Evolutionary conservation across 306 rosid genomes (phyloP).

Genomic region (apple (Malus domestica)): DNA sequence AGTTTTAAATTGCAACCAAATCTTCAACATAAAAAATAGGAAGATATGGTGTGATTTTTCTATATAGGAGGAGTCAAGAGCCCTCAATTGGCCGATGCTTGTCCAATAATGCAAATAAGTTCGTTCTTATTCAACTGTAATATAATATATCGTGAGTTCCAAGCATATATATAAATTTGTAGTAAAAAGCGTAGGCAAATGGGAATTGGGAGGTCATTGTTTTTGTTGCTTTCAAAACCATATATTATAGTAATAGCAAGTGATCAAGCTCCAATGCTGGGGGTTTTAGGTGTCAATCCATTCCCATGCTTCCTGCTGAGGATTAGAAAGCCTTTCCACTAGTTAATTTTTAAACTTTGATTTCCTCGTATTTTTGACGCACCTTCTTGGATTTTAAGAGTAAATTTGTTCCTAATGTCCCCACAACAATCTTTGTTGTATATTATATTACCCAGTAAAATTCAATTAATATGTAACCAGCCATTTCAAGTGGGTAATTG

Average conservation of each 20-base stretch:
- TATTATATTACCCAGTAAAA: not conserved
- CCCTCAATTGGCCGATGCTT: constrained; percentile 1
- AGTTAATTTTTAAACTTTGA: not conserved
- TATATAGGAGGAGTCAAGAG: constrained; percentile 2
- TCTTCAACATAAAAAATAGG: constrained; percentile 9
- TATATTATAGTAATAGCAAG: not conserved
- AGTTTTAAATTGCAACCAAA: not conserved
- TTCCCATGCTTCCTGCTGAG: constrained; percentile 27
- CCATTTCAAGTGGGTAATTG: not conserved
- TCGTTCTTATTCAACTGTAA: not conserved
- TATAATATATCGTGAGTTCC: not conserved
- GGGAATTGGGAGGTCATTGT: not conserved
- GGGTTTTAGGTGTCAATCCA: constrained; percentile 12
- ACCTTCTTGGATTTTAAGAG: not conserved
- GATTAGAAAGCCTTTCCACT: constrained; percentile 13
- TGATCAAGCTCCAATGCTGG: constrained; percentile 13
- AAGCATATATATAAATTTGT: not conserved
- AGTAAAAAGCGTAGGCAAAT: constrained; percentile 5
- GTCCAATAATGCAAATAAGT: constrained; percentile 11
- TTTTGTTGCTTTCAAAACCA: constrained; percentile 17
- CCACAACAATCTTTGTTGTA: not conserved
- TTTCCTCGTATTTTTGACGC: not conserved
- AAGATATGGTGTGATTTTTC: constrained; percentile 14
- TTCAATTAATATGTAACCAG: not conserved
- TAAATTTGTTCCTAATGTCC: not conserved